phyloP scores from a whole-genome alignment of 306 rosid species.

The Betula pendula region DNA sequence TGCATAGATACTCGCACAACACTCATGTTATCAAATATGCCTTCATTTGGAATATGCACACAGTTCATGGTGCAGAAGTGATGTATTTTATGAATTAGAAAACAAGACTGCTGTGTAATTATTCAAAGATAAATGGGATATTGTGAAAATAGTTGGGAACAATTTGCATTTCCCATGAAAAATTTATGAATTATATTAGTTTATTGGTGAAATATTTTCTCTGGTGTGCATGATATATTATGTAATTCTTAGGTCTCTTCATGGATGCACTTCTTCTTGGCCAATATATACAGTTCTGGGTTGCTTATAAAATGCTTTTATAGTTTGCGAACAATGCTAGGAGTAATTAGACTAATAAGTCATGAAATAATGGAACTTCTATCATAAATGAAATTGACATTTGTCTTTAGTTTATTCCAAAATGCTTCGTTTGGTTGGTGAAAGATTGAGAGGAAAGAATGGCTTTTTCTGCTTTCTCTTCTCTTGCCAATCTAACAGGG shows the following conservation, averaged over 20 bases:
- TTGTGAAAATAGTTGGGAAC: not conserved
- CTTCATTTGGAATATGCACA: not conserved
- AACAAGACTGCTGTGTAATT: not conserved
- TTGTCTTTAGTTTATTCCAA: not conserved
- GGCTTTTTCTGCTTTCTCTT: not conserved
- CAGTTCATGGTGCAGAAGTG: not conserved
- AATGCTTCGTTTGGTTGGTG: not conserved
- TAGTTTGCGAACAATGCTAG: not conserved
- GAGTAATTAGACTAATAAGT: no score
- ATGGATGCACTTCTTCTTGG: not conserved
- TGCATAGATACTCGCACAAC: no score
- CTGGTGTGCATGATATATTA: not conserved
- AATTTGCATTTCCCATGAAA: not conserved
- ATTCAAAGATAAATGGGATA: not conserved
- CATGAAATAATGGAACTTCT: no score
- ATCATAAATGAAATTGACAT: not conserved
- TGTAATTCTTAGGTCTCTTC: not conserved
- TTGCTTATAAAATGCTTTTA: not conserved
- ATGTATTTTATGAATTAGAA: no score
- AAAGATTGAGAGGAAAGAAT: not conserved
- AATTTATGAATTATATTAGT: no score
- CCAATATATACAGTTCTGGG: not conserved
- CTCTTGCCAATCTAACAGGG: not conserved
- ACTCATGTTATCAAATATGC: not conserved
- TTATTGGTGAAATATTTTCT: no score